A percentile compares a stretch with the other conserved stretches of the same genome.
phyloP scores from a whole-genome alignment of 2,329 filamentous ascomycete species.

The Fusarium piperis region DNA sequence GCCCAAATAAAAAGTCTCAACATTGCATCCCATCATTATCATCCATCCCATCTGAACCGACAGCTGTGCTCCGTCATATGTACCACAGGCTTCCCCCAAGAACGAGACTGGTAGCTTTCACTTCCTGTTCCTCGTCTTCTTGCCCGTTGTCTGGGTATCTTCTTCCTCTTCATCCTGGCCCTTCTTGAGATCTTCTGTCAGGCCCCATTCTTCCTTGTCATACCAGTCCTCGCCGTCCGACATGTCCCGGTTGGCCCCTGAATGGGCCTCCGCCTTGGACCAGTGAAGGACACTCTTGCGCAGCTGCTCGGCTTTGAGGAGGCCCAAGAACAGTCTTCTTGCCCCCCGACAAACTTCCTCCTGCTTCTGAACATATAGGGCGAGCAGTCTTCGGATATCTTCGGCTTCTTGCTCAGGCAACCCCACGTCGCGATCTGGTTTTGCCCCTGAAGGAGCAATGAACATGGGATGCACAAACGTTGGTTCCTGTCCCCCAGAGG shows the following conservation, averaged over 20 bases:
- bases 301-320: slow-evolving; percentile 77
- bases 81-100: slow-evolving; percentile 7
- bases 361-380: slow-evolving; percentile 85
- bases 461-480: slow-evolving; percentile 80
- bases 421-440: slow-evolving; percentile 75
- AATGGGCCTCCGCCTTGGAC: slow-evolving; percentile 82
- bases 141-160: slow-evolving; percentile 67
- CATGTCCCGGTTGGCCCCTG: slow-evolving; percentile 74
- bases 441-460: slow-evolving; percentile 68
- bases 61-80: not conserved
- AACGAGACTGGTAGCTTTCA: slow-evolving; percentile 21
- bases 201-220: slow-evolving; percentile 81
- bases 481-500: slow-evolving; percentile 47
- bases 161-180: slow-evolving; percentile 86
- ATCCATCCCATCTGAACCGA: slow-evolving; percentile 21
- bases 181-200: slow-evolving; percentile 80
- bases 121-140: slow-evolving; percentile 69
- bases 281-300: slow-evolving; percentile 77
- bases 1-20: slow-evolving; percentile 32
- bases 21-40: slow-evolving; percentile 37
- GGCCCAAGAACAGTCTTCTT: slow-evolving; percentile 72
- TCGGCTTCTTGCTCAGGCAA: slow-evolving; percentile 80
- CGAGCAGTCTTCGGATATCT: slow-evolving; percentile 77
- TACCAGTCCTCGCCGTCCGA: slow-evolving; percentile 93
- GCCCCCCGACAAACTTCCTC: slow-evolving; percentile 82